Conservation (phyloP, 495 filamentous ascomycete genomes). For the Melanomma pulvis-pyrius region DNA sequence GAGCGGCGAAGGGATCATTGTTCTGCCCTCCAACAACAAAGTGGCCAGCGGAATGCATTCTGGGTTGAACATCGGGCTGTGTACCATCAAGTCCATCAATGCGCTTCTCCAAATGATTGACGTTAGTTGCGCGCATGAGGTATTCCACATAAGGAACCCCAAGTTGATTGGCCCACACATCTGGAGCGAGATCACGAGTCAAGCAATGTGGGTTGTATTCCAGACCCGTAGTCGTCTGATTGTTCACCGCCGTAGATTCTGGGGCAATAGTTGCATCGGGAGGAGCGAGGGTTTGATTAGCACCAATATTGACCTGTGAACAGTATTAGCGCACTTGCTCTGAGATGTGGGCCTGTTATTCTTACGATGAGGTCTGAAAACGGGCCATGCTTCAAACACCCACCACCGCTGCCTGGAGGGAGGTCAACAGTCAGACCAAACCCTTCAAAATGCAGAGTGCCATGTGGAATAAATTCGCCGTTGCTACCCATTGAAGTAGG, state of each 20-base stretch:
- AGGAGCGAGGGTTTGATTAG: neutral
- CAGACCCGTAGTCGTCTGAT: neutral
- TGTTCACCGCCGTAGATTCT: neutral
- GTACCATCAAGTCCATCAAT: neutral
- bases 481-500: neutral
- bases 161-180: neutral
- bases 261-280: too few relatives aligned
- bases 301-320: constrained; percentile 13
- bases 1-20: too few relatives aligned
- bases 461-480: constrained; percentile 9
- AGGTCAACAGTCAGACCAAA: neutral
- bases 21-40: too few relatives aligned
- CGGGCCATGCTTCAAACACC: constrained; percentile 13
- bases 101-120: neutral
- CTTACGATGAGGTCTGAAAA: neutral
- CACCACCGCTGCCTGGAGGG: constrained; percentile 9
- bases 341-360: too few relatives aligned
- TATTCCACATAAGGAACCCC: neutral
- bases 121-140: neutral
- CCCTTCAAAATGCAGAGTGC: too few relatives aligned
- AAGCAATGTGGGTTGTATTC: constrained; percentile 24
- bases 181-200: constrained; percentile 6
- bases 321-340: neutral
- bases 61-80: too few relatives aligned
- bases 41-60: too few relatives aligned